phyloP scores from a whole-genome alignment of 2,329 filamentous ascomycete genomes.

The Diaporthe destruens region DNA sequence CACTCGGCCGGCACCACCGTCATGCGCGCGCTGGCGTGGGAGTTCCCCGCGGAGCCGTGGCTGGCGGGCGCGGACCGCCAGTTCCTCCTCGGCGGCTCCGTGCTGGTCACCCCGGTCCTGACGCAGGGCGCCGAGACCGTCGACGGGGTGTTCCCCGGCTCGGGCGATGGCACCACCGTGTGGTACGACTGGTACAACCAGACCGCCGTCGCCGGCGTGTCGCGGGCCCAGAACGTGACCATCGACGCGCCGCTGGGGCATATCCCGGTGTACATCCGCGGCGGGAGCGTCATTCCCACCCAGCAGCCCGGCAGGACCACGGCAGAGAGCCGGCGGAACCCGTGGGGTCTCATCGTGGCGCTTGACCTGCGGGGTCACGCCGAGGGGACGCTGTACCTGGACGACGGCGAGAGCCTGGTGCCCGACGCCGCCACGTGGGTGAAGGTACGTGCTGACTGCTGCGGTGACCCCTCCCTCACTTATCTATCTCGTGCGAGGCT shows the following conservation, averaged over 20 bases:
- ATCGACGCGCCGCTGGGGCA: conserved; percentile 68
- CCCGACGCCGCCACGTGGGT: conserved; percentile 69
- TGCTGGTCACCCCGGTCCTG: conserved; percentile 77
- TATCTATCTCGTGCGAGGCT: not conserved
- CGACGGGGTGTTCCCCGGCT: conserved; percentile 77
- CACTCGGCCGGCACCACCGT: conserved; percentile 76
- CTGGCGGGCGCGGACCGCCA: conserved; percentile 76
- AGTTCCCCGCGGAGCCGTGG: conserved; percentile 78
- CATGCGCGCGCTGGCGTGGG: conserved; percentile 80
- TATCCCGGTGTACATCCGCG: conserved; percentile 79
- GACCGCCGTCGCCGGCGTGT: conserved; percentile 58
- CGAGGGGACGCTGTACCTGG: conserved; percentile 74
- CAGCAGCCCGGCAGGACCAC: conserved; percentile 79
- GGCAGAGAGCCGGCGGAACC: conserved; percentile 69
- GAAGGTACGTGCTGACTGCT: conserved; percentile 50
- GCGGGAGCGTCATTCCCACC: conserved; percentile 75
- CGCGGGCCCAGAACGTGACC: conserved; percentile 55
- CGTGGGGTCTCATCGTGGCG: conserved; percentile 76
- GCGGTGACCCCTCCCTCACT: not conserved
- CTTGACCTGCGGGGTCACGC: conserved; percentile 68
- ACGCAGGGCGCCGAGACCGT: conserved; percentile 72
- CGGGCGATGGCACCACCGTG: conserved; percentile 63
- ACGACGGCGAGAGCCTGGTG: conserved; percentile 78
- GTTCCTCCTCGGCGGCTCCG: conserved; percentile 76
- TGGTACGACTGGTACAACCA: conserved; percentile 90